phyloP scores from a whole-genome alignment of 1,139 yeast genomes.

The Taiozyma sp. region DNA sequence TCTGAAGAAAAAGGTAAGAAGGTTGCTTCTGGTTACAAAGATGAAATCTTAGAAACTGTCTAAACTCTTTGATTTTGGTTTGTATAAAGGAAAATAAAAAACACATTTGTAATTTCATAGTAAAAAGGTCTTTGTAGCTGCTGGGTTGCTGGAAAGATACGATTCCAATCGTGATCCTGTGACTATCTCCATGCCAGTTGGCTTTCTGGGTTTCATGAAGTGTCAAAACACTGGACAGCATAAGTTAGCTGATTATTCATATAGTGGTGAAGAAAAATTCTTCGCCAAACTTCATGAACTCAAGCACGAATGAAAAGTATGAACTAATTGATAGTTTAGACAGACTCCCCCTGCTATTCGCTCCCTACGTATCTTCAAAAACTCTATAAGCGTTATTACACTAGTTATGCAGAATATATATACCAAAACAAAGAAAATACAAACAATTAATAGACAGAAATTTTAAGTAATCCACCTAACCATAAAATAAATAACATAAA shows the following conservation, averaged over 20 bases:
- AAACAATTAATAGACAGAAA: neutral
- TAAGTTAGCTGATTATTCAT: too few relatives aligned
- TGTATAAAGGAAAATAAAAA: conserved; percentile 7
- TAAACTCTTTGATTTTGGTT: conserved; percentile 30
- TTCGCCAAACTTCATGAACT: too few relatives aligned
- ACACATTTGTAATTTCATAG: conserved; percentile 19
- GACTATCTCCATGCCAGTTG: too few relatives aligned
- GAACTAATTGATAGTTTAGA: too few relatives aligned
- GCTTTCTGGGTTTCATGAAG: too few relatives aligned
- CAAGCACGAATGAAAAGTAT: too few relatives aligned
- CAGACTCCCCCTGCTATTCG: neutral
- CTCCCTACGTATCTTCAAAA: neutral
- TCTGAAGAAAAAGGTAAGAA: conserved; percentile 87
- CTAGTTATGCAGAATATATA: neutral
- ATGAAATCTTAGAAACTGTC: conserved; percentile 83
- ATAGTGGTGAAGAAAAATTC: too few relatives aligned
- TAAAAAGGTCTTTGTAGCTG: neutral
- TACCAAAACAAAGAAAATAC: neutral
- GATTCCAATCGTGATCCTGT: neutral
- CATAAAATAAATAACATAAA: neutral
- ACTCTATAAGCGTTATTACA: neutral
- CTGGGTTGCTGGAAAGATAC: neutral
- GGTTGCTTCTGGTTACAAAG: conserved; percentile 85
- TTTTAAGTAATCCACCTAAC: neutral
- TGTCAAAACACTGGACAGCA: too few relatives aligned